Conservation (phyloP, 139 green algal genomes). For the Chloropicon primus region DNA sequence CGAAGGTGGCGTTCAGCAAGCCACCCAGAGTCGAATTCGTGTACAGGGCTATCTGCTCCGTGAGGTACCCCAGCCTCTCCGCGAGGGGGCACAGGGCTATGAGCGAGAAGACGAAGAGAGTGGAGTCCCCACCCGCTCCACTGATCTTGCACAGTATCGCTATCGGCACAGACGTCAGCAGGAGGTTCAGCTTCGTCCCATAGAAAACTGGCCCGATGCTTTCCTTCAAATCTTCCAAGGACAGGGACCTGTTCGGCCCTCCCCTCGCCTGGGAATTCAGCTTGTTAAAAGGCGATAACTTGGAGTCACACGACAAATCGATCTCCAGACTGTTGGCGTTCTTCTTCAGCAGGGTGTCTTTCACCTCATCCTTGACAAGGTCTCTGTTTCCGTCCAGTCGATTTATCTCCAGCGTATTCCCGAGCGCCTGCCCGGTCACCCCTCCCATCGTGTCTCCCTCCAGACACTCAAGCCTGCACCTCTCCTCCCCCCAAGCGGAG, state of each 20-base stretch:
- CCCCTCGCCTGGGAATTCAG: neutral
- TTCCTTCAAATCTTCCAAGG: neutral
- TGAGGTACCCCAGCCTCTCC: conserved; percentile 29
- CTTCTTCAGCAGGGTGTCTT: neutral
- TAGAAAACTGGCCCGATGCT: conserved; percentile 8
- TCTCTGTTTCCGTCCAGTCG: neutral
- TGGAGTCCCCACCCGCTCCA: neutral
- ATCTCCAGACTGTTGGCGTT: neutral
- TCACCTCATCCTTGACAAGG: neutral
- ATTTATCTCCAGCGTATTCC: neutral
- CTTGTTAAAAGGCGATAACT: neutral
- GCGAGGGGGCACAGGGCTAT: conserved; percentile 23
- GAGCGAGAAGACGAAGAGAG: conserved; percentile 22
- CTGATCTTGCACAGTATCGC: conserved; percentile 10
- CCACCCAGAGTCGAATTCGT: conserved; percentile 25
- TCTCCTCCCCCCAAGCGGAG: too few species aligned
- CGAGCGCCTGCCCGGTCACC: neutral
- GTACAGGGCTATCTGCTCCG: conserved; percentile 23
- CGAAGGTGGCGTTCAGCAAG: conserved; percentile 79
- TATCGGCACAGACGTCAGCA: conserved; percentile 13
- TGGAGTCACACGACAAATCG: neutral
- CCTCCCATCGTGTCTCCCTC: neutral
- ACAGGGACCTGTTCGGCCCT: neutral
- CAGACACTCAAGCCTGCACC: too few species aligned
- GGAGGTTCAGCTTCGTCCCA: conserved; percentile 14